Conservation (phyloP, 2,329 filamentous ascomycete species). For the Epichloe gansuensis region DNA sequence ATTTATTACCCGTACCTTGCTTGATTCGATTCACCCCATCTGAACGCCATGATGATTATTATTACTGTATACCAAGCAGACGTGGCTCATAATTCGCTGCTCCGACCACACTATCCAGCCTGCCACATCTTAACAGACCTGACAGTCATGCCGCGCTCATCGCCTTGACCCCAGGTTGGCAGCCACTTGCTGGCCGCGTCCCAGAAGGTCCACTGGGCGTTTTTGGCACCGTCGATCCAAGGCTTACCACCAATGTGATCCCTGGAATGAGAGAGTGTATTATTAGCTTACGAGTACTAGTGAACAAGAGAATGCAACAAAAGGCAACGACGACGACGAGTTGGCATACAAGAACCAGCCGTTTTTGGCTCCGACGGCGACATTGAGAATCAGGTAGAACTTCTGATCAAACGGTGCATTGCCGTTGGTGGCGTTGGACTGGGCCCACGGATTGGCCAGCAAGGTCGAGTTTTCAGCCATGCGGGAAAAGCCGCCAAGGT, state of each 20-base stretch:
- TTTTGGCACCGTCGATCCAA: slow-evolving; percentile 30
- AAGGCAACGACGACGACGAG: neutral
- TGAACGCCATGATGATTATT: too few species aligned
- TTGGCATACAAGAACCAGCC: slow-evolving; percentile 31
- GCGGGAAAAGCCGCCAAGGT: slow-evolving; percentile 28
- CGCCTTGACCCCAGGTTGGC: slow-evolving; percentile 32
- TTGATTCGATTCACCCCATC: too few species aligned
- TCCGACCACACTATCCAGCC: slow-evolving; percentile 10
- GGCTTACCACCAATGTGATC: slow-evolving; percentile 32
- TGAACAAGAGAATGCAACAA: neutral
- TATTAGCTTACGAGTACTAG: neutral
- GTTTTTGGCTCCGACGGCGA: slow-evolving; percentile 35
- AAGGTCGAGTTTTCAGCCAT: slow-evolving; percentile 28
- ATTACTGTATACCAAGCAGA: neutral
- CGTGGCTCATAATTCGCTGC: neutral
- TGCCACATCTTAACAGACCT: slow-evolving; percentile 36
- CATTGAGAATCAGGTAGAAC: slow-evolving; percentile 39
- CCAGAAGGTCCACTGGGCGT: slow-evolving; percentile 30
- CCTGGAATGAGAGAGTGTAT: slow-evolving; percentile 9
- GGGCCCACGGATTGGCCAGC: slow-evolving; percentile 30
- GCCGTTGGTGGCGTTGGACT: slow-evolving; percentile 20
- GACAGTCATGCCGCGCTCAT: slow-evolving; percentile 31
- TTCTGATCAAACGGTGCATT: slow-evolving; percentile 39
- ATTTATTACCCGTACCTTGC: too few species aligned
- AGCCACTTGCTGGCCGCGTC: slow-evolving; percentile 27